Base-by-base conservation (phyloP, 2,329 filamentous ascomycete genomes). In the Penicillium psychrosexuale region DNA sequence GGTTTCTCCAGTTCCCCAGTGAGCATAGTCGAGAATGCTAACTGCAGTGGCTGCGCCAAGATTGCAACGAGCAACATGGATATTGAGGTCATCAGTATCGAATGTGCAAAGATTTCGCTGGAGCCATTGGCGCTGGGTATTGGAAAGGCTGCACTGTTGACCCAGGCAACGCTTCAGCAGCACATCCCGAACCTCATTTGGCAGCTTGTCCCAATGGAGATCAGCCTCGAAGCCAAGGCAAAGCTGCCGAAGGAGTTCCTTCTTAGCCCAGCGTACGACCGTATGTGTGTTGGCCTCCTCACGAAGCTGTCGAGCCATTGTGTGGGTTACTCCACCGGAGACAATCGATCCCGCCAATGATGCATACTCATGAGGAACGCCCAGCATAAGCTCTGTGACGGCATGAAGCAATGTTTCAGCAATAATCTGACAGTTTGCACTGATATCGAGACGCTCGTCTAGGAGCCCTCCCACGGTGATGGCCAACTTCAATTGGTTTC, bases 221-320 rank as follows among this genome's bases (percentile, higher is more conserved):
- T 83, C 79, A 45, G 72, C 73, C 38, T 82, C 73, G 30, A 80
- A 74, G 0, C 79, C 79, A 24, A 83, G 65, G 46, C 78, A 80
- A 5, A 80, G 66, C 51, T 77, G 73, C 17, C 73, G 70, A 13
- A 83, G 65, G 1, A 80, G 64, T n/a, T 80, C 75, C 62, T 71
- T 75, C 47, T 75, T 75, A 38, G 73, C 70, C 72, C 69, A 74
- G 53, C 69, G 55, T 53, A 69, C 72, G 38, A 77, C 75, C 4
- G 71, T 66, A 6, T 72, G 62, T 27, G 74, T 68, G 46, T 78
- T 72, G 6, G 63, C 56, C 38, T 73, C 69, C 11, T 69, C 74
- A 55, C 54, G 67, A 54, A 66, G 75, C 51, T 68, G 68, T 31
- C 59, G 65, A 22, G 62, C 65, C 55, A 68, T 71, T 43, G 65